Evolutionary conservation across 805 yeast genomes (phyloP), one percentile per base, ranked within the genome.

Genomic region (Yamadazyma laniorum): DNA sequence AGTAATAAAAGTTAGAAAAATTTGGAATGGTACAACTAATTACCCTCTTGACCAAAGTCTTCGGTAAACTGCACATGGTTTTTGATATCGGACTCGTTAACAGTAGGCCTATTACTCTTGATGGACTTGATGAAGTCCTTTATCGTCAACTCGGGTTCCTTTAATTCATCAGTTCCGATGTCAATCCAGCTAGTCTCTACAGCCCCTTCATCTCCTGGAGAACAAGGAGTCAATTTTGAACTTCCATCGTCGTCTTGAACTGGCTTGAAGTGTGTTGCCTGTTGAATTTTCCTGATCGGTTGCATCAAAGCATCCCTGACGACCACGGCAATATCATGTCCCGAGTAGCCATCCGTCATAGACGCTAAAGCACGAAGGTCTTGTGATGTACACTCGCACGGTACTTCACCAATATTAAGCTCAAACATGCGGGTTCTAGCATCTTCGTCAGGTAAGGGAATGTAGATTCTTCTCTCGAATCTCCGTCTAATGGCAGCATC

Each of bases 31-130:
- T n/a, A n/a, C n/a, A n/a, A n/a, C n/a, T 61, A 86, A 52, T 86
- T 88, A 31, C 99, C 99, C 62, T 93, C 99, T 53, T 91, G 96
- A 26, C 99, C 99, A 58, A 93, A 93, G 63, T 93, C 99, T 30
- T 74, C 76, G 0, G 99, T 93, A 57, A 93, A 93, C 48, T 86
- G 85, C 33, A 79, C 79, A 61, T 91, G 97, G 55, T 82, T 83
- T 43, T 69, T 73, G 43, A 93, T 75, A 59, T 93, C 99, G 8
- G 75, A 76, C 31, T 76, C 82, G 55, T 93, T 93, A 25, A 93
- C 98, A 0, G 99, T 93, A 13, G 99, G 99, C 57, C 97, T 77
- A 39, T 95, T 87, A 22, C 82, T 79, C 61, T 87, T 86, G 40
- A 93, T 80, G 1, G 97, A 95, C 63, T 90, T 89, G 47, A 91